These are phyloP conservation scores for Didymellaceae sp. DNA, from an alignment of 2,329 filamentous ascomycete species.

Conservation along the genomic window DNA sequence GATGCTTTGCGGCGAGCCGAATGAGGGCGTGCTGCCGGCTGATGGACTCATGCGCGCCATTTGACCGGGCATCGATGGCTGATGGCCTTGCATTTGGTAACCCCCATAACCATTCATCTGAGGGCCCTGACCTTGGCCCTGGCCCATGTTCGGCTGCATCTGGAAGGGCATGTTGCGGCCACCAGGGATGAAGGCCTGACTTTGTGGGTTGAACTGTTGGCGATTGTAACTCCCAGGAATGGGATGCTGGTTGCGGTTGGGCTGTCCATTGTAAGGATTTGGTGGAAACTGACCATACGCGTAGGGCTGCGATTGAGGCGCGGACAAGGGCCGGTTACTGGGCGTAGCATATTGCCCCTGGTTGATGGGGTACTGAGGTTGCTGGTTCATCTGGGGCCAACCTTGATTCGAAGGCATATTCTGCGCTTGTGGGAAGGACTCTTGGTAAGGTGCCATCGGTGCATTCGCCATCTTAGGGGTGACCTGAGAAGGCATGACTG, in stretches of 20 bases:
- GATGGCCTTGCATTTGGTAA: conserved; percentile 27
- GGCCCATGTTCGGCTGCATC: conserved; percentile 41
- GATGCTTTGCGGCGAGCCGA: conserved; percentile 39
- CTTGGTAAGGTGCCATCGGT: conserved; percentile 43
- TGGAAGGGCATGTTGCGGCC: conserved; percentile 48
- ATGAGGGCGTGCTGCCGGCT: conserved; percentile 32
- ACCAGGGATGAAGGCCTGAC: conserved; percentile 84
- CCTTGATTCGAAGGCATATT: conserved; percentile 38
- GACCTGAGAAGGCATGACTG: conserved; percentile 41
- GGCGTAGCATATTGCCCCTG: conserved; percentile 36
- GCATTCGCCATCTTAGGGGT: conserved; percentile 49
- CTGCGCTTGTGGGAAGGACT: conserved; percentile 40
- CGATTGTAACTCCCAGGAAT: conserved; percentile 84
- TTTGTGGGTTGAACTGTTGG: conserved; percentile 92
- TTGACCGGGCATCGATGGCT: conserved; percentile 16
- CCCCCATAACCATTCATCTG: conserved; percentile 43
- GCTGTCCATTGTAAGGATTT: conserved; percentile 62
- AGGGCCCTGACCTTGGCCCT: conserved; percentile 35
- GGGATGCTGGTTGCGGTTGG: conserved; percentile 79
- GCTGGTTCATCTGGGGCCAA: conserved; percentile 44
- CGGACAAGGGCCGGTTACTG: conserved; percentile 45
- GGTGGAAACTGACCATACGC: conserved; percentile 79
- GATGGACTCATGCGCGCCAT: conserved; percentile 41
- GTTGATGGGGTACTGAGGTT: conserved; percentile 34
- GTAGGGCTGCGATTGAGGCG: conserved; percentile 59